phyloP scores from a whole-genome alignment of 345 rosid species.

The Cardamine resedifolia region DNA sequence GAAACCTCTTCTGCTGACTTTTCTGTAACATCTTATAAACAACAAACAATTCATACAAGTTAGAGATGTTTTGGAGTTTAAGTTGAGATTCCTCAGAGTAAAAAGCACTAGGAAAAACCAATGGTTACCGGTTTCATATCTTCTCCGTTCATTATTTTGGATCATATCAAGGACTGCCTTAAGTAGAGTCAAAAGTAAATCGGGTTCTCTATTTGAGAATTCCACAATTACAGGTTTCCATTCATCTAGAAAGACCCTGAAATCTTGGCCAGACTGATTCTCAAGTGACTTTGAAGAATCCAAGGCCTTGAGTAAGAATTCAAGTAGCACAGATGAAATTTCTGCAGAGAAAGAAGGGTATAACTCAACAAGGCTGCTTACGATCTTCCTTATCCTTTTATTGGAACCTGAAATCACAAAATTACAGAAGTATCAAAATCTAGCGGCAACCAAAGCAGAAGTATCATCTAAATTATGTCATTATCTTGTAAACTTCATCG shows the following conservation, averaged over 20 bases:
- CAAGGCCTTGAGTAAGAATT: conserved; percentile 54
- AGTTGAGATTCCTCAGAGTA: conserved; percentile 4
- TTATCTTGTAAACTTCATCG: neutral
- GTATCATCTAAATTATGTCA: neutral
- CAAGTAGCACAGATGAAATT: conserved; percentile 64
- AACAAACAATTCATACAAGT: conserved; percentile 20
- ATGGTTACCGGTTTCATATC: conserved; percentile 51
- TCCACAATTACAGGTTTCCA: conserved; percentile 65
- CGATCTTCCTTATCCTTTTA: conserved; percentile 49
- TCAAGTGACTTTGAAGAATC: conserved; percentile 47
- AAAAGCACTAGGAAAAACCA: neutral
- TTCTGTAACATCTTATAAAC: conserved; percentile 35
- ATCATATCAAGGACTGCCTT: conserved; percentile 60
- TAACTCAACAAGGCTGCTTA: conserved; percentile 57
- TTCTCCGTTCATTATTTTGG: conserved; percentile 45
- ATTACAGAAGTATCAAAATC: neutral
- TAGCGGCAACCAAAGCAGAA: neutral
- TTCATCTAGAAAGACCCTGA: conserved; percentile 44
- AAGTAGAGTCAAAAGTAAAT: conserved; percentile 65
- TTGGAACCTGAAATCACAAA: conserved; percentile 56
- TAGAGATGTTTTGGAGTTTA: neutral
- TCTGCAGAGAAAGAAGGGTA: conserved; percentile 72
- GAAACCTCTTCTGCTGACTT: conserved; percentile 38
- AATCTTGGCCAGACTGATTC: conserved; percentile 36
- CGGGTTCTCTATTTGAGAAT: conserved; percentile 72